Evolutionary conservation across 495 filamentous ascomycete species (phyloP).

Genomic region (Aspergillus indologenus): DNA sequence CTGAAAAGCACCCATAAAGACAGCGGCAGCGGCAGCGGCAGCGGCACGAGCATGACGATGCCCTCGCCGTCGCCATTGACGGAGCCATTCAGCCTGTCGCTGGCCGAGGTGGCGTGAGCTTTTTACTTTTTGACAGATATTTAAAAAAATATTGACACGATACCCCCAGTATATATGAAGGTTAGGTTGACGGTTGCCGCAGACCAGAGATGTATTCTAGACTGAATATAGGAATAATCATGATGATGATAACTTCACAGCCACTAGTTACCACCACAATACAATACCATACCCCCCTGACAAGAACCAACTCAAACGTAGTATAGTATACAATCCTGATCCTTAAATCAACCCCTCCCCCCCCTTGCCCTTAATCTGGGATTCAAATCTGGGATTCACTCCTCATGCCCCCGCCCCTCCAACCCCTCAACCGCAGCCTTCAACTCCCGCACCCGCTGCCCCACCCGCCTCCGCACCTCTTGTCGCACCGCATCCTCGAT

Average conservation of each 20-base stretch:
- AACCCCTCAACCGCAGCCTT: constrained; percentile 39
- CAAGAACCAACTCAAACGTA: too few species aligned
- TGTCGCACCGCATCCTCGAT: constrained; percentile 27
- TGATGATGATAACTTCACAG: too few species aligned
- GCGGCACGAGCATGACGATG: constrained; percentile 21
- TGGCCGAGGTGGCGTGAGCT: constrained; percentile 22
- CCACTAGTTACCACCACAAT: too few species aligned
- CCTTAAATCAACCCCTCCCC: too few species aligned
- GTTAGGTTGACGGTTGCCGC: neutral
- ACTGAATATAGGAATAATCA: too few species aligned
- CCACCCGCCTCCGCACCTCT: constrained; percentile 41
- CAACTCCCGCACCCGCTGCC: constrained; percentile 43
- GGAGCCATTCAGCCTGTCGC: constrained; percentile 29
- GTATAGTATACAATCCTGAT: neutral
- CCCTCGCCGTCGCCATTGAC: constrained; percentile 31
- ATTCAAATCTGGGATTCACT: constrained; percentile 27
- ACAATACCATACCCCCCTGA: neutral
- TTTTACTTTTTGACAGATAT: neutral
- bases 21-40: constrained; percentile 19
- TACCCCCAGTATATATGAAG: neutral
- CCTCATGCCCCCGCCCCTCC: constrained; percentile 39
- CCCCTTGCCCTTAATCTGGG: too few species aligned
- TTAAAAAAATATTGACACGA: too few species aligned
- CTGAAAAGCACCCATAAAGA: constrained; percentile 43
- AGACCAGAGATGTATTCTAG: neutral